Evolutionary conservation across 148 eudicot genomes (phyloP).

Genomic region (Euryodendron excelsum): DNA sequence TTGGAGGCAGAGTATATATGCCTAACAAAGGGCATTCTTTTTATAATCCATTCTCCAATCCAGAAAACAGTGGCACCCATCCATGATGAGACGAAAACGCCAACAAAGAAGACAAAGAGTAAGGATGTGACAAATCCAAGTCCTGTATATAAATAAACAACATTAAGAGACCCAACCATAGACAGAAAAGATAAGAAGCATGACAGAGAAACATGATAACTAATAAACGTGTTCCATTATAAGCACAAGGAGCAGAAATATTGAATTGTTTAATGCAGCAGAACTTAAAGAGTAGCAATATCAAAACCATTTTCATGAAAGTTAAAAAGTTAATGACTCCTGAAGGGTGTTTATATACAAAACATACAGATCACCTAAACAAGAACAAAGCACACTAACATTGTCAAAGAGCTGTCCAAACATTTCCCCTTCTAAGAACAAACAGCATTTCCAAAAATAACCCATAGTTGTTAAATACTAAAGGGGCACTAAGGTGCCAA

Average conservation of each 20-base stretch:
- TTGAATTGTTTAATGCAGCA: background rate
- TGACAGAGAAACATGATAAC: background rate
- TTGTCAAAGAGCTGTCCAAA: background rate
- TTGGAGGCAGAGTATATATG: slow-evolving; percentile 91
- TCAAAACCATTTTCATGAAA: background rate
- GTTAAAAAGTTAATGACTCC: background rate
- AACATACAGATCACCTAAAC: background rate
- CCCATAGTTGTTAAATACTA: too few relatives aligned
- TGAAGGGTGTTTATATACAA: background rate
- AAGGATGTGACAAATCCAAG: slow-evolving; percentile 86
- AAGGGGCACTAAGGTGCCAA: too few relatives aligned
- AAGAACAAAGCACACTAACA: background rate
- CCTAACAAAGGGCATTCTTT: slow-evolving; percentile 77
- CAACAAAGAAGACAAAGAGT: slow-evolving; percentile 79
- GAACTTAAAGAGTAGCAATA: slow-evolving; percentile 5
- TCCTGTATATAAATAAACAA: slow-evolving; percentile 49
- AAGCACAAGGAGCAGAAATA: slow-evolving; percentile 4
- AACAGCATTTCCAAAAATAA: background rate
- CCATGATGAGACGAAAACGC: slow-evolving; percentile 92
- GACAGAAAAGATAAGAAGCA: background rate
- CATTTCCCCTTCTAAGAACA: background rate
- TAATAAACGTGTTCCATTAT: background rate
- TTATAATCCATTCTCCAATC: slow-evolving; percentile 90
- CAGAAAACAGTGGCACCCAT: slow-evolving; percentile 85
- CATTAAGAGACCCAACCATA: background rate